A percentile compares a stretch with the other conserved stretches of the same genome.
Conservation (phyloP, 2,329 filamentous ascomycete species). For the Penicillium sp. region DNA sequence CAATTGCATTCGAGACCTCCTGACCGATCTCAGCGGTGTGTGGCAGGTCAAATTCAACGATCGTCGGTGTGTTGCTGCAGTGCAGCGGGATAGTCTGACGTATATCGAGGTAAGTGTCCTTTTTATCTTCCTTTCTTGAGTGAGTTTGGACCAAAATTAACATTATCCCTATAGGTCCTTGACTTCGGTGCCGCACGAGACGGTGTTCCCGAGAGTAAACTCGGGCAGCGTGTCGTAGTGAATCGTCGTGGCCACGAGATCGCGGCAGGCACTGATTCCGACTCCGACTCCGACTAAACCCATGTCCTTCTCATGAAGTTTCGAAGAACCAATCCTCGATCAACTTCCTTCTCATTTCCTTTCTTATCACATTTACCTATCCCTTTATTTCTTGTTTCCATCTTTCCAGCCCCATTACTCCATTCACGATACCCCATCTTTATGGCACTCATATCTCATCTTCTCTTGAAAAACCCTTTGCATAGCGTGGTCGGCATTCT, state of each 20-base stretch:
- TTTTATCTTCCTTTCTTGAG: not conserved
- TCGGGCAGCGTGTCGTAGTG: constrained; percentile 71
- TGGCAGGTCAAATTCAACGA: constrained; percentile 99
- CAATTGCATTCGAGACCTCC: constrained; percentile 85
- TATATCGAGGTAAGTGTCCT: constrained; percentile 80
- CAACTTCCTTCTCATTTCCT: not conserved
- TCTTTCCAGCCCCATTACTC: constrained; percentile 17
- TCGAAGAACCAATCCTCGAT: not conserved
- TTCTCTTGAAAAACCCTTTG: constrained; percentile 33
- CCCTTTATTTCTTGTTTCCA: constrained; percentile 11
- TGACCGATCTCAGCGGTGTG: constrained; percentile 92
- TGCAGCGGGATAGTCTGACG: constrained; percentile 87
- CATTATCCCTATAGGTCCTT: constrained; percentile 67
- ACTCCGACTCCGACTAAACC: constrained; percentile 17
- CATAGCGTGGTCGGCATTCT: constrained; percentile 43
- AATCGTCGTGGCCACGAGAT: constrained; percentile 43
- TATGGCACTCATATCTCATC: constrained; percentile 27
- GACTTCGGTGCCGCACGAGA: constrained; percentile 95
- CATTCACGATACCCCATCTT: constrained; percentile 41
- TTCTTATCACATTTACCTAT: constrained; percentile 12
- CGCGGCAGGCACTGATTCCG: constrained; percentile 30
- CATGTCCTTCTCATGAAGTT: not conserved
- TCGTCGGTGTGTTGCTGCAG: constrained; percentile 89
- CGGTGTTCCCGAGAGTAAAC: constrained; percentile 72
- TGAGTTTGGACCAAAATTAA: constrained; percentile 1